phyloP scores from a whole-genome alignment of 1,139 yeast species.

The Blastobotrys ciferrii region DNA sequence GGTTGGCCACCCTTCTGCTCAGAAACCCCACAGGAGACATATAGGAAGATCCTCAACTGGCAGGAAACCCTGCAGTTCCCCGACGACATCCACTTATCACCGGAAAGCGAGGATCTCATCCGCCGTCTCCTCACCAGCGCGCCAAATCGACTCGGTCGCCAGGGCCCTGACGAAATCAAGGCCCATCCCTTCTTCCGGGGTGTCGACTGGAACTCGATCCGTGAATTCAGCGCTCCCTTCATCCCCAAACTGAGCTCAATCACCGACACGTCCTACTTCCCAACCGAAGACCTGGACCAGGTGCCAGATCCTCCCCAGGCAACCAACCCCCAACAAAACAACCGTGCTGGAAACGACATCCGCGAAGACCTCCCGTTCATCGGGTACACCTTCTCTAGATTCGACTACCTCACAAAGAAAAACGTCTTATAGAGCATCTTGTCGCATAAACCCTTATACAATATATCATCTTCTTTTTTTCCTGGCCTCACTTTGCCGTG shows the following conservation, averaged over 20 bases:
- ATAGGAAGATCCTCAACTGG: slow-evolving; percentile 92
- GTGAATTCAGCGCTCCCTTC: slow-evolving; percentile 94
- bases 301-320: slow-evolving; percentile 42
- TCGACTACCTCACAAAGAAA: slow-evolving; percentile 85
- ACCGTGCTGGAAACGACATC: slow-evolving; percentile 58
- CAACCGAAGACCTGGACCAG: slow-evolving; percentile 93
- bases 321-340: slow-evolving; percentile 35
- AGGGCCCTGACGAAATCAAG: slow-evolving; percentile 90
- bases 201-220: slow-evolving; percentile 92
- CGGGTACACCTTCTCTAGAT: slow-evolving; percentile 93
- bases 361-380: slow-evolving; percentile 89
- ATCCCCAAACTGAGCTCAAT: slow-evolving; percentile 80
- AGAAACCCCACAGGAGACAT: slow-evolving; percentile 98
- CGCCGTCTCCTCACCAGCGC: slow-evolving; percentile 77
- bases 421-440: slow-evolving; percentile 56
- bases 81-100: slow-evolving; percentile 89
- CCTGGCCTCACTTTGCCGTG: too few species aligned
- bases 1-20: slow-evolving; percentile 99
- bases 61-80: slow-evolving; percentile 92
- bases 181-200: slow-evolving; percentile 91
- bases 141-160: slow-evolving; percentile 84
- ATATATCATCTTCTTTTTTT: neutral
- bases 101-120: slow-evolving; percentile 92
- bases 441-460: neutral
- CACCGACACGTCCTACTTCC: slow-evolving; percentile 97